Base-by-base conservation (phyloP, 2,329 filamentous ascomycete genomes). In the Fusarium sp. region DNA sequence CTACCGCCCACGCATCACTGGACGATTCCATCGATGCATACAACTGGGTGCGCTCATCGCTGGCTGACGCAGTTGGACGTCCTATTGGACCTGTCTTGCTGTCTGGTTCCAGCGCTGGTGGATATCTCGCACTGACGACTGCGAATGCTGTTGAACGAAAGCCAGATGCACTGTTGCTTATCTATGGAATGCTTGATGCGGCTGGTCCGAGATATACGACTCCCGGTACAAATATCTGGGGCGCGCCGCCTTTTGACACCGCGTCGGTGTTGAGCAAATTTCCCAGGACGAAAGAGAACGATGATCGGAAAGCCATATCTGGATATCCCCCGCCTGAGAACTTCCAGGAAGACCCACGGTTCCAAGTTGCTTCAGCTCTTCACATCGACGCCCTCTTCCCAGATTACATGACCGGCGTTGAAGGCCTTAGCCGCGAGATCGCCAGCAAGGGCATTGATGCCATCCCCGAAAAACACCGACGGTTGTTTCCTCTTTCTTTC, bases 51-150 rank as follows among this genome's bases (percentile, higher is more conserved):
- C 60, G 57, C 15, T 61, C 58, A 0, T 73, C 63, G 2, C 64
- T 77, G 0, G 23, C 64, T 4, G 62, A n/a, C 1, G 9, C 54
- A 1, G 49, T 77, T 1, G 71, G 63, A 5, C 71, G 69, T 8
- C 40, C 50, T 9, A 35, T 74, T 18, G 60, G 64, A 13, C 42
- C 67, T 0, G 68, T 77, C 6, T 28, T 77, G 15, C 7, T 77
- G 2, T 56, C 75, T 3, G 75, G 75, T 2, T 77, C 75, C 3
- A 77, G 75, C n/a, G 75, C 75, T 0, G 75, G 75, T 4, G 73
- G 64, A 1, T 77, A 75, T 46, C 61, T 77, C 1, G 71, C 75
- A 1, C n/a, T 77, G 4, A 30, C 75, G 0, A 73, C 73, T 6
- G 71, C 71, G 0, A 64, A 59, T 30, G 38, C 49, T 1, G 60